Percentiles rank a stretch among this genome's conserved stretches.
Evolutionary conservation across 176 grass and related monocot genomes (phyloP).

Genomic region (Rhipidocladum racemiflorum): DNA sequence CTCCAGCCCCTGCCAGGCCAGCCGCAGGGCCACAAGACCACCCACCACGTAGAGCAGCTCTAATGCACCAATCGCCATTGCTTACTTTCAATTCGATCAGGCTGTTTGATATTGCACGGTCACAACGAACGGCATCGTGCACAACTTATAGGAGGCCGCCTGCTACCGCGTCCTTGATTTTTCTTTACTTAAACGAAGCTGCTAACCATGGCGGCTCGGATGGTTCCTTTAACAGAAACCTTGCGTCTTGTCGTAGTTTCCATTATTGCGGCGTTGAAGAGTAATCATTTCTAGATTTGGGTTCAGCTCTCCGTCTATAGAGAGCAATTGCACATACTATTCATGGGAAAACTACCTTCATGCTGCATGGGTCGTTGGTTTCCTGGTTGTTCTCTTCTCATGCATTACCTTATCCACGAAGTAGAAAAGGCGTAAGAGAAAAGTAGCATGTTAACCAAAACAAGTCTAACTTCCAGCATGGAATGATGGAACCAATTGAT

Average conservation of each 20-base stretch:
- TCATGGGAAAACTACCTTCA: too few relatives aligned
- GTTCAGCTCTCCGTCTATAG: background rate
- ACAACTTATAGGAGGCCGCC: background rate
- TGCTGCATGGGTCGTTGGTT: background rate
- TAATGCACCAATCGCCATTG: background rate
- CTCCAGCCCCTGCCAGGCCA: conserved; percentile 10
- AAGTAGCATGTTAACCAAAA: too few relatives aligned
- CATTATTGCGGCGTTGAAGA: background rate
- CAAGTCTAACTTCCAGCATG: background rate
- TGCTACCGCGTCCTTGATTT: background rate
- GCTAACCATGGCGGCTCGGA: background rate
- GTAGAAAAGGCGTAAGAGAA: background rate
- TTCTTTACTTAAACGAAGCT: background rate
- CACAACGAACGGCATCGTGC: background rate
- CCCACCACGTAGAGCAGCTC: background rate
- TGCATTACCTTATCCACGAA: background rate
- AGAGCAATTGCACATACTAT: too few relatives aligned
- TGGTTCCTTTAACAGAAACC: background rate
- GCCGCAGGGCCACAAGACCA: background rate
- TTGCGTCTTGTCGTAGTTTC: background rate
- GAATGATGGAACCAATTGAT: too few relatives aligned
- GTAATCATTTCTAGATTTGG: background rate
- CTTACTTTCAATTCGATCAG: background rate
- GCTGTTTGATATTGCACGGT: background rate
- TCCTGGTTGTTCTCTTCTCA: background rate